A percentile compares a stretch with the other conserved stretches of the same genome.
Evolutionary conservation across 2,329 filamentous ascomycete genomes (phyloP).

Genomic region (Dothistroma septosporum): DNA sequence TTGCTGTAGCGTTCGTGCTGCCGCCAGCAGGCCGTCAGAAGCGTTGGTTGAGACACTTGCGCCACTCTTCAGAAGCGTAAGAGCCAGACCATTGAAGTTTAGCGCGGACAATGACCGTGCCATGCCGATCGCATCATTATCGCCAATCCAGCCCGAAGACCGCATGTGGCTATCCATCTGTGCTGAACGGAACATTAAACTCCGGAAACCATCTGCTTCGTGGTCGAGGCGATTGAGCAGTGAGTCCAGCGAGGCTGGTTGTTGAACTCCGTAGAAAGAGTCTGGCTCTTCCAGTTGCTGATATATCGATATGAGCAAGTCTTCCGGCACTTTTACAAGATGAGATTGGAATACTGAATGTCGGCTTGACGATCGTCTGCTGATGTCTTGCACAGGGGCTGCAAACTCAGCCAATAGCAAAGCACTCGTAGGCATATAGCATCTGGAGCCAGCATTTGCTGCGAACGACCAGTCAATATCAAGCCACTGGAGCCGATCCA

Average conservation of each 20-base stretch:
- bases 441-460: constrained; percentile 67
- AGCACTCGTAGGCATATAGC: constrained; percentile 82
- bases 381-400: constrained; percentile 5
- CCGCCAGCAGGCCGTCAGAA: constrained; percentile 17
- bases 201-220: constrained; percentile 81
- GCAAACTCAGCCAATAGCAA: constrained; percentile 73
- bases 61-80: constrained; percentile 69
- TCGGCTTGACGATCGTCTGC: constrained; percentile 25
- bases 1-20: constrained; percentile 69
- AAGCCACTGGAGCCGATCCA: constrained; percentile 78
- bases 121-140: constrained; percentile 62
- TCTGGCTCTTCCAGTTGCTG: constrained; percentile 94
- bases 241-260: constrained; percentile 69
- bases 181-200: constrained; percentile 83
- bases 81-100: constrained; percentile 80
- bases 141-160: constrained; percentile 52
- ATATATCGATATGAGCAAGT: constrained; percentile 76
- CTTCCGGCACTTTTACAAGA: constrained; percentile 52
- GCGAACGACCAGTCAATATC: constrained; percentile 71
- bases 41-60: constrained; percentile 50
- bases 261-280: constrained; percentile 85
- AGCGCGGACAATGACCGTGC: constrained; percentile 74
- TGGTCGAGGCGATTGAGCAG: constrained; percentile 82
- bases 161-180: constrained; percentile 83
- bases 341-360: constrained; percentile 19